Evolutionary conservation across 805 yeast species (phyloP).

Genomic region (Pichia cephalocereana): DNA sequence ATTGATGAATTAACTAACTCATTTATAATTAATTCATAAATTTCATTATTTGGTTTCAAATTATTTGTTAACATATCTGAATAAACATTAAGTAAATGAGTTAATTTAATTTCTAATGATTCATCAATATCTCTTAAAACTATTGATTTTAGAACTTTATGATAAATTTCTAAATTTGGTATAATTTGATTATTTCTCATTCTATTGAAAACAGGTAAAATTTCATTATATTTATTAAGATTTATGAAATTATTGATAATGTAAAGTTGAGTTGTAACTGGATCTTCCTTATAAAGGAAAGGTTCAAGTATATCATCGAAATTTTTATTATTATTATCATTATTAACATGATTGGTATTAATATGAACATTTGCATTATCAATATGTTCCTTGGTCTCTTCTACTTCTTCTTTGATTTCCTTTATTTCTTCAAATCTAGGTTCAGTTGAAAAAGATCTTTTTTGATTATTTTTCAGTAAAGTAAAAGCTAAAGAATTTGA

Average conservation of each 20-base stretch:
- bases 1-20: conserved; percentile 44
- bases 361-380: too few species aligned
- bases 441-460: conserved; percentile 7
- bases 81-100: conserved; percentile 55
- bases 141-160: conserved; percentile 47
- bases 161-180: conserved; percentile 46
- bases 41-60: conserved; percentile 45
- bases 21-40: conserved; percentile 44
- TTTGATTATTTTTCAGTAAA: not conserved
- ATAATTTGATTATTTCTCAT: conserved; percentile 27
- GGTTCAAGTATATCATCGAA: not conserved
- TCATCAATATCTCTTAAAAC: conserved; percentile 42
- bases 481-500: not conserved
- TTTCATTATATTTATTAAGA: conserved; percentile 24
- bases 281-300: conserved; percentile 3
- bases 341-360: too few species aligned
- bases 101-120: conserved; percentile 50
- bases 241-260: conserved; percentile 19
- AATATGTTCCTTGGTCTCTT: too few species aligned
- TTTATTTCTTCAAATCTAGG: conserved; percentile 10
- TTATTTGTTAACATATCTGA: conserved; percentile 51
- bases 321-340: too few species aligned
- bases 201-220: conserved; percentile 24
- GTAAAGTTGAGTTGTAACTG: conserved; percentile 12
- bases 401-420: not conserved